Percentiles rank a stretch among this genome's conserved stretches.
Evolutionary conservation across 2,329 filamentous ascomycete genomes (phyloP).

Genomic region (Penicillium vulpinum): DNA sequence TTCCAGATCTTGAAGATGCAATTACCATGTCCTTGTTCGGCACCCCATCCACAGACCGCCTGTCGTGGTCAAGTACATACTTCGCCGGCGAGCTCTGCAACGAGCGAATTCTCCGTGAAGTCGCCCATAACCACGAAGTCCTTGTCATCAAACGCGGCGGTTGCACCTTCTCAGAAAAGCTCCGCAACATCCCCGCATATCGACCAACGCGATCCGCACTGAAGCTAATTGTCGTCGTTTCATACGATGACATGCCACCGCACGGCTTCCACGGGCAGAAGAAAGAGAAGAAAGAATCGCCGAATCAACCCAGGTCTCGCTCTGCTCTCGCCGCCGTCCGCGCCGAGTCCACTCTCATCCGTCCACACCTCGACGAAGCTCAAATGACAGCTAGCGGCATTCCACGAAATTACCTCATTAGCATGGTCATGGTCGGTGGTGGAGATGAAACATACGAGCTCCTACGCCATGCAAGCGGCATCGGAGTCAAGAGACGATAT

Average conservation of each 20-base stretch:
- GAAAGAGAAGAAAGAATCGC: neutral
- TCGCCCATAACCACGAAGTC: conserved; percentile 65
- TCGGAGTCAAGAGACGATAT: conserved; percentile 78
- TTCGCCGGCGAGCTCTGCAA: conserved; percentile 68
- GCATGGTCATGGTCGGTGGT: conserved; percentile 80
- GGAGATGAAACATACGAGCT: conserved; percentile 65
- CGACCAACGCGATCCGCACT: conserved; percentile 62
- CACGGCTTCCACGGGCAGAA: neutral
- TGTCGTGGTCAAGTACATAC: conserved; percentile 71
- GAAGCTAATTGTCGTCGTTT: conserved; percentile 79
- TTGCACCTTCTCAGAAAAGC: conserved; percentile 81
- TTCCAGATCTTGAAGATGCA: conserved; percentile 66
- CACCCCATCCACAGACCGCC: conserved; percentile 46
- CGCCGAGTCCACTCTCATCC: conserved; percentile 47
- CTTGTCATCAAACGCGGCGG: conserved; percentile 79
- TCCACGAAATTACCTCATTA: conserved; percentile 68
- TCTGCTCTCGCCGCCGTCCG: conserved; percentile 45
- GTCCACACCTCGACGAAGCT: conserved; percentile 72
- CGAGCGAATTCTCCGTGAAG: conserved; percentile 53
- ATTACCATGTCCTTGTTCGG: conserved; percentile 31
- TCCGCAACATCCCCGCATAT: conserved; percentile 80
- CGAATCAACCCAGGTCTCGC: conserved; percentile 5
- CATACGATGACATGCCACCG: conserved; percentile 52
- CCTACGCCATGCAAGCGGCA: conserved; percentile 61
- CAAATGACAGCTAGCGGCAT: conserved; percentile 73